Evolutionary conservation across 2,329 filamentous ascomycete species (phyloP), one percentile per base, ranked within the genome.

Genomic region (Pestalotiopsis sp.): DNA sequence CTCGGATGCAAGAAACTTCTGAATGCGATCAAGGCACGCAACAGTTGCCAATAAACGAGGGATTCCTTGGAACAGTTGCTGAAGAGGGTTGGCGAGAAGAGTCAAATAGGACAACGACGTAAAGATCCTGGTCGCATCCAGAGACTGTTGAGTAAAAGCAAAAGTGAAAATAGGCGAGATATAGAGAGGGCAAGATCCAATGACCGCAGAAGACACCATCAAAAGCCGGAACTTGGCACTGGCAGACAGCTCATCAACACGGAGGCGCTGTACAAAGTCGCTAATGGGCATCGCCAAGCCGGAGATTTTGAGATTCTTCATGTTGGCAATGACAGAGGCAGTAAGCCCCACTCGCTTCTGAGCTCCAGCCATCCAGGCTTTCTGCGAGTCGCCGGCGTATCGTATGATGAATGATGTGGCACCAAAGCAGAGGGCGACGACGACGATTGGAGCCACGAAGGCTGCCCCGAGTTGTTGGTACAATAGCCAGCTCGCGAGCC

Each of bases 401-500:
- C 74, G 76, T 66, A 67, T 76, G 56, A 68, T 72, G 74, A 62
- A 74, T 67, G 76, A 67, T 4, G 70, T 58, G 13, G 69, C 66
- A 7, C 59, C 14, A 41, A 52, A 61, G 58, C 74, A 75, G 38
- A 72, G 58, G 9, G 82, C 61, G 0, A 85, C 82, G 2, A 86
- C 76, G 0, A 81, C 79, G 5, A 89, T 78, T 0, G 86, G 85
- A 0, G 83, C 82, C 0, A 82, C 74, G 52, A 85, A 88, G 0
- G 85, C 84, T 0, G 78, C 75, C 0, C 86, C 85, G 0, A 89
- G 72, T 62, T 86, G 80, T 4, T 72, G 72, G 23, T 86, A 77
- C 0, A 89, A 76, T 0, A 88, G 77, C 74, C 80, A 88, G 62
- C 82, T 81, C 0, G 82, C 82, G 1, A 88, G 66, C 4, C 73